A percentile compares a stretch with the other conserved stretches of the same genome.
These are phyloP conservation scores for Pseudogymnoascus sp. DNA, from an alignment of 2,329 filamentous ascomycete species.

Conservation along the genomic window DNA sequence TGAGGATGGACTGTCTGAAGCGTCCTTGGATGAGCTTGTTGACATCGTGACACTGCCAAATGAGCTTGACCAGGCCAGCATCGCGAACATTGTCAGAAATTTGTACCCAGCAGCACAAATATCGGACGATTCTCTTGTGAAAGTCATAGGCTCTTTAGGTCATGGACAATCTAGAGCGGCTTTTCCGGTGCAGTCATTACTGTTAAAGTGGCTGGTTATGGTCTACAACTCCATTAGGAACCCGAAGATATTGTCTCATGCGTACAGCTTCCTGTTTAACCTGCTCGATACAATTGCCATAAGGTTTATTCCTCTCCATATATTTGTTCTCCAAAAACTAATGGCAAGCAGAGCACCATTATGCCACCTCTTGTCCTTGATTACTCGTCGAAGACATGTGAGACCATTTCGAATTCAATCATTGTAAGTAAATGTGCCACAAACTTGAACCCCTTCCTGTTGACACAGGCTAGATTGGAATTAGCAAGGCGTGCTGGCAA, in stretches of 20 bases:
- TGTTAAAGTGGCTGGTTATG: constrained; percentile 72
- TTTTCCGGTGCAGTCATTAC: constrained; percentile 56
- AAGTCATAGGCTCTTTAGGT: constrained; percentile 64
- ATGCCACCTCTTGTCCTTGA: constrained; percentile 69
- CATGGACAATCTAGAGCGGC: constrained; percentile 69
- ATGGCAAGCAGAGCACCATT: constrained; percentile 33
- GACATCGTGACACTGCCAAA: constrained; percentile 57
- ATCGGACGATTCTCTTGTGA: constrained; percentile 50
- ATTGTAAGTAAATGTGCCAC: constrained; percentile 40
- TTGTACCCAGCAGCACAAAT: constrained; percentile 65
- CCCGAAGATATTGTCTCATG: constrained; percentile 51
- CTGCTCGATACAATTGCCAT: constrained; percentile 72
- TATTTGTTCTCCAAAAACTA: not conserved
- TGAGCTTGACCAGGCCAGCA: constrained; percentile 66
- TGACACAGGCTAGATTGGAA: constrained; percentile 38
- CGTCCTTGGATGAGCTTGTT: constrained; percentile 53
- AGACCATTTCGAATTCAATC: constrained; percentile 74
- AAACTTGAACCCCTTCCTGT: not conserved
- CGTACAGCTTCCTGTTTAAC: constrained; percentile 72
- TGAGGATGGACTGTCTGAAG: constrained; percentile 55
- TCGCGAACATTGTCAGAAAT: constrained; percentile 59
- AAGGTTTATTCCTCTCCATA: constrained; percentile 38
- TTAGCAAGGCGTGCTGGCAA: constrained; percentile 55
- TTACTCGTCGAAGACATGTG: constrained; percentile 75
- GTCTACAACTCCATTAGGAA: constrained; percentile 63